Evolutionary conservation across 1,284 basidiomycete genomes (phyloP), one percentile per base, ranked within the genome.

Genomic region (Moesziomyces antarcticus): DNA sequence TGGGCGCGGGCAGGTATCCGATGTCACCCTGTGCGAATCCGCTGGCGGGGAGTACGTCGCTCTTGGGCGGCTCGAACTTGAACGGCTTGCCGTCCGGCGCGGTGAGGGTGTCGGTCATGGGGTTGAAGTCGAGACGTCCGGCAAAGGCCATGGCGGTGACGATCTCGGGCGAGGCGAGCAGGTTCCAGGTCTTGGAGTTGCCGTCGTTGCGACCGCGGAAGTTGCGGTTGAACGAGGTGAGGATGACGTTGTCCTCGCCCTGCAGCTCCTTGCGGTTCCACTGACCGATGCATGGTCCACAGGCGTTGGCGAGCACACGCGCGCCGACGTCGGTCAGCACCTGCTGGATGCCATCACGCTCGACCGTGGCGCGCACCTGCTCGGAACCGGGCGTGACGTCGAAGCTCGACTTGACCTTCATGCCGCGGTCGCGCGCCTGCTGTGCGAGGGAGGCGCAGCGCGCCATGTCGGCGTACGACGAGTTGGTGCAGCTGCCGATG

Each of bases 151-250:
- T 86, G 2, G 97, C 97, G 11, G 97, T 99, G 22, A 99, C 97
- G 63, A 97, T 88, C 58, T 95, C 97, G 0, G 97, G 97, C 9
- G 95, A 97, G 20, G 96, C 94, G 57, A 99, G 89, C 87, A 99
- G 97, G 86, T 99, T 98, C 94, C 97, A 96, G 20, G 96, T 99
- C 73, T 92, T 87, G 65, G 89, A 88, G 85, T 99, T 99, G 43
- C 96, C 97, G 83, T 99, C 97, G 85, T 99, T 99, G 74, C 97
- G 90, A 3, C 93, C 94, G 85, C 93, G 94, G 88, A 99, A 99
- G 87, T 99, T 93, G 41, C 94, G 90, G 86, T 99, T 99, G 88
- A 98, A 99, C 45, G 94, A 97, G 4, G 97, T 97, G 53, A 99
- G 85, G 78, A 99, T 99, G 25, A 94, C 94, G 83, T 99, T 99